phyloP scores from a whole-genome alignment of 495 filamentous ascomycete species.

The Zalerion maritima region DNA sequence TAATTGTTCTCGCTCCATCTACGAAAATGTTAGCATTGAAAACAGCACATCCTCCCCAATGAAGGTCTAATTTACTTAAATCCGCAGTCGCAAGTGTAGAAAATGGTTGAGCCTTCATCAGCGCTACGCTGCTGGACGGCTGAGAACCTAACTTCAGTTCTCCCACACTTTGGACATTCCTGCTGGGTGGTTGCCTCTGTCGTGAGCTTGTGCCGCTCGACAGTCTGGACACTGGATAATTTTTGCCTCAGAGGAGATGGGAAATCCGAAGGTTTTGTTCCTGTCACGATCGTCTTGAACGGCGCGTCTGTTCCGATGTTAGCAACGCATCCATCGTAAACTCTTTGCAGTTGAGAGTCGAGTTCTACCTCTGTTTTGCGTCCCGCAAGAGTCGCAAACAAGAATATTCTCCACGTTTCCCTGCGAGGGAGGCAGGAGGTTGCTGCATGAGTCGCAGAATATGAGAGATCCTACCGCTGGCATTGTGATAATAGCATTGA shows the following conservation, averaged over 20 bases:
- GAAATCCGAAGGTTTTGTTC: conserved; percentile 72
- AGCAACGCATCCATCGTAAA: conserved; percentile 1
- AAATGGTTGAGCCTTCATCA: conserved; percentile 86
- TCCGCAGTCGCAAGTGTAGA: conserved; percentile 76
- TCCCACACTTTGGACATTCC: conserved; percentile 65
- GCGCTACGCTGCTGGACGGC: conserved; percentile 80
- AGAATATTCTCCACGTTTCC: conserved; percentile 61
- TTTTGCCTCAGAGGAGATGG: conserved; percentile 77
- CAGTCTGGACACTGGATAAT: conserved; percentile 66
- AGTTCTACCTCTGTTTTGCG: conserved; percentile 59
- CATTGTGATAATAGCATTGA: conserved; percentile 44
- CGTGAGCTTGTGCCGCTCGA: conserved; percentile 64
- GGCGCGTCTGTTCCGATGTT: conserved; percentile 46
- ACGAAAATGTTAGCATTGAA: conserved; percentile 18
- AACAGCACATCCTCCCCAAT: neutral
- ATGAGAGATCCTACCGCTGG: conserved; percentile 77
- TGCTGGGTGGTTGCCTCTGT: conserved; percentile 57
- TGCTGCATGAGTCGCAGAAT: conserved; percentile 90
- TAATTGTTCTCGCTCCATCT: conserved; percentile 52
- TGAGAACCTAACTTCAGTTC: conserved; percentile 70
- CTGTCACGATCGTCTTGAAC: conserved; percentile 66
- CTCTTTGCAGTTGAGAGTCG: neutral
- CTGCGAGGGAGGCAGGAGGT: conserved; percentile 67
- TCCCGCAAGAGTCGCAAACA: conserved; percentile 71
- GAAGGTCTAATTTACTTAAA: conserved; percentile 47